Percentiles rank a stretch among this genome's conserved stretches.
Conservation (phyloP, 768 basidiomycete genomes). For the Naganishia randhawae region DNA sequence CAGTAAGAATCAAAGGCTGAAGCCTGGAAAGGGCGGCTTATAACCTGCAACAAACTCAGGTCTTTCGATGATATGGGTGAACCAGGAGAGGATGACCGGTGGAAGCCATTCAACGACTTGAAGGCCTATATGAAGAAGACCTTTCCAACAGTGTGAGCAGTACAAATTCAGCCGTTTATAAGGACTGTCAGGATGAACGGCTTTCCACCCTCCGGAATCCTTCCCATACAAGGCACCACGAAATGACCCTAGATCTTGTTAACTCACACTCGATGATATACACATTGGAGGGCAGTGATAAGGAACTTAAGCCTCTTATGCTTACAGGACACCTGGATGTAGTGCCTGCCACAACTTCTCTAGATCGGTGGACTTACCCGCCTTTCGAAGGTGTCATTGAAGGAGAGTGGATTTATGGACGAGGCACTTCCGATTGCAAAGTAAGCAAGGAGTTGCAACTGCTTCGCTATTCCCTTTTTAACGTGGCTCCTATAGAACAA, state of each 20-base stretch:
- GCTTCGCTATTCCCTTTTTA: neutral
- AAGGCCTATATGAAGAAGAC: slow-evolving; percentile 17
- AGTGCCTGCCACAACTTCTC: slow-evolving; percentile 64
- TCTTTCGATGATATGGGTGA: slow-evolving; percentile 29
- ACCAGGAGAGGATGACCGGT: slow-evolving; percentile 22
- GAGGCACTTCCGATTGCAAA: slow-evolving; percentile 69
- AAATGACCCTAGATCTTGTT: slow-evolving; percentile 59
- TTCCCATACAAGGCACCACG: neutral
- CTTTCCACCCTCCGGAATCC: no score
- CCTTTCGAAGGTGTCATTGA: slow-evolving; percentile 59
- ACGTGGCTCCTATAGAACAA: slow-evolving; percentile 4
- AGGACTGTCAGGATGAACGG: neutral
- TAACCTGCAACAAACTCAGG: neutral
- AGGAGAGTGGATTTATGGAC: slow-evolving; percentile 34
- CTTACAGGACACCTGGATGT: slow-evolving; percentile 56
- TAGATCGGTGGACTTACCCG: slow-evolving; percentile 61
- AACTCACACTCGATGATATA: slow-evolving; percentile 73
- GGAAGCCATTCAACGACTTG: slow-evolving; percentile 24
- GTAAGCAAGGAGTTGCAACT: neutral
- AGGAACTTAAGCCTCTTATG: slow-evolving; percentile 64
- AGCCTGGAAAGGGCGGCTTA: neutral
- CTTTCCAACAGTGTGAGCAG: slow-evolving; percentile 26
- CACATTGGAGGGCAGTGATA: slow-evolving; percentile 66
- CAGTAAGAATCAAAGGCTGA: slow-evolving; percentile 1
- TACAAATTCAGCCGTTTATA: no score